Base-by-base conservation (phyloP, 2,329 filamentous ascomycete genomes). In the Colletotrichum ledebouriae region DNA sequence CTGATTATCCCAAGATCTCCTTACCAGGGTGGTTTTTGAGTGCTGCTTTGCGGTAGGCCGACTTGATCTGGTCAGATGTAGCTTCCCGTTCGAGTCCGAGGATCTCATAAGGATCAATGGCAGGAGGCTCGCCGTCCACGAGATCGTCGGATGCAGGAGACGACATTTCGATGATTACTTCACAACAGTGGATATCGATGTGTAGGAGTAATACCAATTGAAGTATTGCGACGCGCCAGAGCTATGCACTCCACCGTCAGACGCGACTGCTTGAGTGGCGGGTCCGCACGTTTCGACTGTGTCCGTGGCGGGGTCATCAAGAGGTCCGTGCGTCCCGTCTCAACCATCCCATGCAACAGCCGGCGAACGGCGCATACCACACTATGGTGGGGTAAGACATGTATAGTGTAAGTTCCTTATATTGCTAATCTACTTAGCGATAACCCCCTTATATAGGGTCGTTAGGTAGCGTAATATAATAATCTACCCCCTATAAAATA, bases 31-130 rank as follows among this genome's bases (percentile, higher is more conserved):
- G 96, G 74, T 94, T 88, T 78, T 90, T 94, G 67, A 99, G 85
- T 3, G 96, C 96, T 58, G 92, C 89, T 78, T 97, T 97, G 76
- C 94, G 92, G 83, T 99, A 99, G 17, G 95, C 94, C 17, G 89
- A 89, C 78, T 97, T 98, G 81, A 99, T 87, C 75, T 97, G 88
- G 70, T 94, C 89, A 46, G 89, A 82, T 0, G 92, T 92, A 13
- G 94, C 94, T 59, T 87, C 83, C 69, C 88, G 88, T 42, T 90
- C 85, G 46, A 99, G 79, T 22, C 84, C 87, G 9, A 99, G 89
- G 61, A 95, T 88, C 73, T 90, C 87, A 76, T 99, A 99, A 0
- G 96, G 95, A 73, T 92, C 84, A 49, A 92, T 89, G 17, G 75
- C 75, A 0, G 92, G 92, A 1, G 88, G 90, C 42, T 88, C 86